Percentiles rank a stretch among this genome's conserved stretches.
phyloP scores from a whole-genome alignment of 2,329 filamentous ascomycete genomes.

The Pyrenophora graminea region DNA sequence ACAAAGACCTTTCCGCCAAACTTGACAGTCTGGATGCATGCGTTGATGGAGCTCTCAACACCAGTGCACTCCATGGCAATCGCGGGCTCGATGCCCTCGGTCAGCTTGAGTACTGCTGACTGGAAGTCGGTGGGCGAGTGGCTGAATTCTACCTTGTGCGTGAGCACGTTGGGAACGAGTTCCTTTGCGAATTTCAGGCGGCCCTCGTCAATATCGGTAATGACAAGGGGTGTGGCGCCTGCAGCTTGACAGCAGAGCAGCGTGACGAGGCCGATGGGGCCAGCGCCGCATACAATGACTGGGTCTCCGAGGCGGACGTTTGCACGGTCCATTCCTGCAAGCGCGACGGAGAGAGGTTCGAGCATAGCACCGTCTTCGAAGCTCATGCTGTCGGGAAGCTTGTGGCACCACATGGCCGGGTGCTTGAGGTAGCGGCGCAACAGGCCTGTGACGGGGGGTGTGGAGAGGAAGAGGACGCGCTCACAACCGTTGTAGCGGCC shows the following conservation, averaged over 20 bases:
- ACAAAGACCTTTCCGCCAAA: constrained; percentile 98
- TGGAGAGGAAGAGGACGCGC: constrained; percentile 82
- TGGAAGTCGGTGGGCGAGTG: constrained; percentile 72
- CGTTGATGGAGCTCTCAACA: constrained; percentile 83
- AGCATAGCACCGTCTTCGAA: constrained; percentile 90
- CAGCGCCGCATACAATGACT: constrained; percentile 87
- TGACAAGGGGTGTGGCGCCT: constrained; percentile 86
- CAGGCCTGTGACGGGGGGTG: constrained; percentile 84
- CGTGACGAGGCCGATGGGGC: constrained; percentile 90
- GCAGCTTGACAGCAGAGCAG: constrained; percentile 78
- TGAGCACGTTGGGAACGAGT: constrained; percentile 76
- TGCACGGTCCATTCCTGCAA: constrained; percentile 85
- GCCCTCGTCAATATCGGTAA: constrained; percentile 91
- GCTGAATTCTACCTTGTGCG: constrained; percentile 73
- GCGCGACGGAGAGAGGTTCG: constrained; percentile 85
- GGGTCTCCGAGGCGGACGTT: constrained; percentile 82
- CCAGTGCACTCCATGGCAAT: constrained; percentile 92
- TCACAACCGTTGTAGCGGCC: constrained; percentile 96
- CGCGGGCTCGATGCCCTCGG: constrained; percentile 75
- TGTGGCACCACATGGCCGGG: constrained; percentile 92
- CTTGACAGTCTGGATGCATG: constrained; percentile 86
- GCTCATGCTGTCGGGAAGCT: constrained; percentile 82
- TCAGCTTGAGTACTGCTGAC: constrained; percentile 67
- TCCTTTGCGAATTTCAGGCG: constrained; percentile 83
- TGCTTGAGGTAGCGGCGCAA: constrained; percentile 93